Percentiles rank a stretch among this genome's conserved stretches.
phyloP scores from a whole-genome alignment of 441 rosid species.

The Isatis lusitanica region DNA sequence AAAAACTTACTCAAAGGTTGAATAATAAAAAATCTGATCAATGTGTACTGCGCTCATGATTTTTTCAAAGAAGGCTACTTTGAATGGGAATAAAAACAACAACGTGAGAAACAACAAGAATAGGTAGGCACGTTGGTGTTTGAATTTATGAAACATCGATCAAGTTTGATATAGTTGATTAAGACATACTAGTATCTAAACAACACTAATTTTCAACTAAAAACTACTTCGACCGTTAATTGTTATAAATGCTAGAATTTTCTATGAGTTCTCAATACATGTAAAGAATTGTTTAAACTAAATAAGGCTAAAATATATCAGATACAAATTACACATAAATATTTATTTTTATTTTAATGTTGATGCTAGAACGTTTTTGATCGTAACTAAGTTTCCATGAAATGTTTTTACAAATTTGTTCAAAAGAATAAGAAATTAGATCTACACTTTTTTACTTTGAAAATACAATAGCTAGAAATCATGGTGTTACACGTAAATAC shows the following conservation, averaged over 20 bases:
- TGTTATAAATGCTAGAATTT: background rate
- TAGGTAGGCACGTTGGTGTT: background rate
- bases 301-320: too few relatives aligned
- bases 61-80: constrained; percentile 22
- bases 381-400: too few relatives aligned
- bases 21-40: background rate
- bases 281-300: too few relatives aligned
- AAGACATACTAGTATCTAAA: background rate
- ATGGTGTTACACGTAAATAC: too few relatives aligned
- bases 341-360: too few relatives aligned
- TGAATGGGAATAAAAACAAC: constrained; percentile 7
- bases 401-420: too few relatives aligned
- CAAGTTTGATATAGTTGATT: constrained; percentile 2
- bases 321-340: too few relatives aligned
- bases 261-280: background rate
- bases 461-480: too few relatives aligned
- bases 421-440: too few relatives aligned
- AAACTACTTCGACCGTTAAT: background rate
- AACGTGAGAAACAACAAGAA: constrained; percentile 9
- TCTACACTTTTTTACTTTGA: too few relatives aligned
- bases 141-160: constrained; percentile 21
- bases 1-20: constrained; percentile 4
- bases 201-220: background rate
- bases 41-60: background rate
- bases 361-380: too few relatives aligned